Conservation (phyloP, 2,329 filamentous ascomycete genomes). For the Alternaria atra region DNA sequence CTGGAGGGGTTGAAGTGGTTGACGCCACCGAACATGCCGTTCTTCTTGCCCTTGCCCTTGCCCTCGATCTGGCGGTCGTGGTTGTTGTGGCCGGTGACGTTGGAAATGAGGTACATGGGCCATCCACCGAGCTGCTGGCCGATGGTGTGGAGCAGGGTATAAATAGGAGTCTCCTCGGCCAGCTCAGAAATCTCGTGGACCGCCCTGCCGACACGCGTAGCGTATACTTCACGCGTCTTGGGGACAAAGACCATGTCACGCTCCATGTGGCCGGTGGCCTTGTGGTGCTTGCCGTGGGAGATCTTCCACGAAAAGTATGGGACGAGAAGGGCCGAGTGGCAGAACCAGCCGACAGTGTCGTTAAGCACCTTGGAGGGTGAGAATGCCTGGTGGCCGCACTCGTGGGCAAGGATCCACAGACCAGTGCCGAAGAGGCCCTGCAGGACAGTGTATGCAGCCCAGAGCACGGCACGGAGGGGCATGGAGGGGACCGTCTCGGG, state of each 20-base stretch:
- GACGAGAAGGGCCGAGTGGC: constrained; percentile 87
- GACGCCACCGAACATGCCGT: constrained; percentile 80
- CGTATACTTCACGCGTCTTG: constrained; percentile 84
- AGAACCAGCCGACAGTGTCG: constrained; percentile 89
- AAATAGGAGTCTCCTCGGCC: constrained; percentile 91
- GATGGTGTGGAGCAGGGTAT: constrained; percentile 77
- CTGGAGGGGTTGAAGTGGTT: constrained; percentile 94
- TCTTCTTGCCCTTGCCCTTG: constrained; percentile 89
- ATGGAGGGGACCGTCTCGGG: constrained; percentile 80
- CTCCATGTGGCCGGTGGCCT: constrained; percentile 95
- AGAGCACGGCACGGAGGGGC: constrained; percentile 70
- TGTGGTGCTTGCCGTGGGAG: constrained; percentile 99
- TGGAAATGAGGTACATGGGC: constrained; percentile 89
- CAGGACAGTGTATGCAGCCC: constrained; percentile 76
- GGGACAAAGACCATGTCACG: constrained; percentile 99
- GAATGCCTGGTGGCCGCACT: constrained; percentile 97
- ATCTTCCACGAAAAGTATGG: constrained; percentile 99
- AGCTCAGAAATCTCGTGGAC: constrained; percentile 87
- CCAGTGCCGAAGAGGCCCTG: constrained; percentile 95
- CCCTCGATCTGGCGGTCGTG: constrained; percentile 92
- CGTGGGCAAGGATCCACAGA: constrained; percentile 95
- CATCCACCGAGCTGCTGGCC: constrained; percentile 90
- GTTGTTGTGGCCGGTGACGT: constrained; percentile 95
- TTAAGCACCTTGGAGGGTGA: constrained; percentile 91
- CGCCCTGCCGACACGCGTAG: constrained; percentile 75